Evolutionary conservation across 805 yeast species (phyloP), one percentile per base, ranked within the genome.

Genomic region (Huiozyma naganishii): DNA sequence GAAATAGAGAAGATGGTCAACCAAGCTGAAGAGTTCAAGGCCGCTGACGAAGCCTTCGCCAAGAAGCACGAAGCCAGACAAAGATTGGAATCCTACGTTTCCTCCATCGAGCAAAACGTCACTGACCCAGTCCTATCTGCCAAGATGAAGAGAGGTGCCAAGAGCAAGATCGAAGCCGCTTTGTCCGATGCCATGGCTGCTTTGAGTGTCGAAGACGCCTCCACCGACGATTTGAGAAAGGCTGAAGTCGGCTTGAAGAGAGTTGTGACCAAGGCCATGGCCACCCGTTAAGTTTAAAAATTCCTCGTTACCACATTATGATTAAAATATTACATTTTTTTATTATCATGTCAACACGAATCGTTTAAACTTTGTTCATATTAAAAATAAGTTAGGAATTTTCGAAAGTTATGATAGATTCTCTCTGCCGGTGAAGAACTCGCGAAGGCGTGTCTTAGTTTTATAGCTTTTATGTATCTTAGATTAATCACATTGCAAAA

Each of bases 51-150:
- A 69, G 96, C 95, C 64, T 92, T 90, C 84, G 94, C 97, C 74
- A 90, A 89, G 89, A 83, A 83, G 71, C 97, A 90, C 77, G 97
- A 92, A 80, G 92, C 95, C 68, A 90, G 89, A 79, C 97, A 90
- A 78, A 89, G 88, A 79, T 83, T 90, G 70, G 98, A 90, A 80
- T 87, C 97, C 64, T 90, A 90, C 83, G 95, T 92, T 68, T 78
- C 95, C 62, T 80, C 94, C 58, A 86, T 89, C 62, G 97, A 92
- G 78, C 76, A 92, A 59, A 84, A 95, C 61, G 83, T 90, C 72
- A 86, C 96, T 63, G 98, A 92, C 83, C 97, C 97, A 72, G 89
- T 87, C 72, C 81, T 88, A 68, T 84, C 96, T 64, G 85, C 96
- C 64, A 92, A 92, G 81, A 77, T 90, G 72, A 90, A 92, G 95